Base-by-base conservation (phyloP, 1,284 basidiomycete genomes). In the Earliella scabrosa region DNA sequence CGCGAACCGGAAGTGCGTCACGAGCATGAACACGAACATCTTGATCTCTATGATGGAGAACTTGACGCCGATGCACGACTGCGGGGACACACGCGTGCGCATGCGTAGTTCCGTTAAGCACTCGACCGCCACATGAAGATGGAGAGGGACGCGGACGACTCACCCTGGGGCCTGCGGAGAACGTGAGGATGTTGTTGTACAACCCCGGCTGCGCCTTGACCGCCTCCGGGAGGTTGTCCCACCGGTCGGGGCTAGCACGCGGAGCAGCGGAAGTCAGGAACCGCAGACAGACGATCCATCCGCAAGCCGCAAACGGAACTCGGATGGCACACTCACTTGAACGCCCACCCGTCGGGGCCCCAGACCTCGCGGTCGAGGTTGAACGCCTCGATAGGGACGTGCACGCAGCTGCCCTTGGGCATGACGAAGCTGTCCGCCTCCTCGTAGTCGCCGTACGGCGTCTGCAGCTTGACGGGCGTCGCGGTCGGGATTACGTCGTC, bases 11-110 rank as follows among this genome's bases (percentile, higher is more conserved):
- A 91, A 93, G 63, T 81, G 80, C 13, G 83, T 82, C 41, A 93
- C 61, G 24, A 93, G 77, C 41, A 86, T 79, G 64, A 83, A 91
- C 13, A 92, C 66, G 66, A 93, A 86, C 2, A 81, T 80, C 73
- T 92, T 93, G 64, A 92, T 87, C 72, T 92, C 89, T 54, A 92
- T 87, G 68, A 90, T 75, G 13, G 90, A 88, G 68, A 92, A 90
- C 27, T 84, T 82, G 74, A 88, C 77, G 3, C 91, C 91, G 47
- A 92, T 89, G 67, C 90, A 93, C 1, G 89, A 85, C 90, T 92
- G 50, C n/a, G 3, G 20, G 14, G 11, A 11, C 39, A 24, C 18
- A n/a, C 44, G 13, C 4, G 43, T n/a, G 31, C 45, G 20, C n/a
- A 7, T 13, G 23, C 14, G 52, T 16, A 13, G 41, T 20, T 13